Percentiles rank a stretch among this genome's conserved stretches.
Evolutionary conservation across 495 filamentous ascomycete species (phyloP).

Genomic region (Neurospora sp.): DNA sequence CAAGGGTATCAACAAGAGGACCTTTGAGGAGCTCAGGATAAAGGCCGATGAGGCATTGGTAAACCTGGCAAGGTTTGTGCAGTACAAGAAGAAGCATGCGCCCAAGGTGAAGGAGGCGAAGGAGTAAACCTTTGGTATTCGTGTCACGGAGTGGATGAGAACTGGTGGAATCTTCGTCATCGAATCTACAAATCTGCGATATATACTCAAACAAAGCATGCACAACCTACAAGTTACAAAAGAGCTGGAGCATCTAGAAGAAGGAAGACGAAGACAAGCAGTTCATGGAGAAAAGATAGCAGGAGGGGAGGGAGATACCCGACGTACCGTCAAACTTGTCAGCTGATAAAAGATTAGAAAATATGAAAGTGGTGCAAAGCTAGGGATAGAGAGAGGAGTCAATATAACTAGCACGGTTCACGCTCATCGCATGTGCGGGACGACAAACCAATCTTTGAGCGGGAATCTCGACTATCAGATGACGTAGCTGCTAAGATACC

Average conservation of each 20-base stretch:
- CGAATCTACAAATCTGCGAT: background rate
- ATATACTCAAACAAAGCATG: background rate
- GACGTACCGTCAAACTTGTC: background rate
- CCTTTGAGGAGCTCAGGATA: conserved; percentile 37
- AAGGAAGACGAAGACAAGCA: background rate
- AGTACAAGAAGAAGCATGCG: conserved; percentile 47
- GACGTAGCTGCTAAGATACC: background rate
- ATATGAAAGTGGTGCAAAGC: background rate
- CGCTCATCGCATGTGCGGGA: background rate
- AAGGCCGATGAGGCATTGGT: conserved; percentile 46
- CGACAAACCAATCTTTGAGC: background rate
- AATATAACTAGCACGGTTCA: background rate
- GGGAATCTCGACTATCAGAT: background rate
- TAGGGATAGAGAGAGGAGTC: background rate
- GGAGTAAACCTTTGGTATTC: background rate
- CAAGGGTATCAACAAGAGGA: conserved; percentile 47
- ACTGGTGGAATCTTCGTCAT: background rate
- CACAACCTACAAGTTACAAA: background rate
- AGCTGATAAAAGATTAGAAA: background rate
- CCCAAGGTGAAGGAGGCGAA: conserved; percentile 5
- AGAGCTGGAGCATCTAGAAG: background rate
- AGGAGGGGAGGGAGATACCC: background rate
- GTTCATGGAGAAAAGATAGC: background rate
- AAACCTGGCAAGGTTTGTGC: conserved; percentile 48
- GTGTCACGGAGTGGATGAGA: background rate